Evolutionary conservation across 2,329 filamentous ascomycete species (phyloP).

Genomic region (Anisogramma anomala): DNA sequence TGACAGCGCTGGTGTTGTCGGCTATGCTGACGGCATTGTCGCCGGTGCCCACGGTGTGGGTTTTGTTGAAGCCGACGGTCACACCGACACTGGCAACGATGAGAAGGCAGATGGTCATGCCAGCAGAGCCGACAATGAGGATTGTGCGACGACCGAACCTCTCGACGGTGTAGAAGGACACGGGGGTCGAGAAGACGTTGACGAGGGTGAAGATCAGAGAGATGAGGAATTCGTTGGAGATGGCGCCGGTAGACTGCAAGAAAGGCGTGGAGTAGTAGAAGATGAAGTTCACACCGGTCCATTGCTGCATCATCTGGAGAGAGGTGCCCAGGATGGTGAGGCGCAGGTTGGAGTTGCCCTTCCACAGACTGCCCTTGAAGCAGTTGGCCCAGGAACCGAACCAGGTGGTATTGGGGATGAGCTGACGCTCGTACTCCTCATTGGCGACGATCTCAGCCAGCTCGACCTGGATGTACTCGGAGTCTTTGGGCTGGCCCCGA

Average conservation of each 20-base stretch:
- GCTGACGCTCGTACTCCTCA: slow-evolving; percentile 67
- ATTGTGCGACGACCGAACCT: slow-evolving; percentile 68
- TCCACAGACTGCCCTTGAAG: slow-evolving; percentile 52
- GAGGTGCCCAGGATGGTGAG: slow-evolving; percentile 61
- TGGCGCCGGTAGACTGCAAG: slow-evolving; percentile 67
- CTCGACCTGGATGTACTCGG: slow-evolving; percentile 66
- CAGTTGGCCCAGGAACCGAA: slow-evolving; percentile 57
- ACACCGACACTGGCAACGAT: slow-evolving; percentile 68
- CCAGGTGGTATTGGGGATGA: slow-evolving; percentile 55
- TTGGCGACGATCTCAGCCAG: slow-evolving; percentile 81
- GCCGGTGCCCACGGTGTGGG: slow-evolving; percentile 29
- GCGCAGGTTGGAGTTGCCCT: slow-evolving; percentile 55
- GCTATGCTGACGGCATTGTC: slow-evolving; percentile 28
- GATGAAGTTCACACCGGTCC: slow-evolving; percentile 86
- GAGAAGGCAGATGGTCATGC: slow-evolving; percentile 82
- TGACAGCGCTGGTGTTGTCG: slow-evolving; percentile 45
- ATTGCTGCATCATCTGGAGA: slow-evolving; percentile 72
- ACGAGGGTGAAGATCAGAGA: slow-evolving; percentile 77
- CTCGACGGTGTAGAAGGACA: slow-evolving; percentile 83
- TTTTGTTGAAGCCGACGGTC: slow-evolving; percentile 42
- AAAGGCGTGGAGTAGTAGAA: slow-evolving; percentile 81
- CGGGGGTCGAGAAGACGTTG: slow-evolving; percentile 73
- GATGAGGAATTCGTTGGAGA: slow-evolving; percentile 69
- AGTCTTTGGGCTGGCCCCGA: slow-evolving; percentile 62
- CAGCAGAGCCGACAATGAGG: slow-evolving; percentile 64